Percentiles rank a stretch among this genome's conserved stretches.
phyloP scores from a whole-genome alignment of 352 stramenopile genomes.

The Globisporangium okanoganense region DNA sequence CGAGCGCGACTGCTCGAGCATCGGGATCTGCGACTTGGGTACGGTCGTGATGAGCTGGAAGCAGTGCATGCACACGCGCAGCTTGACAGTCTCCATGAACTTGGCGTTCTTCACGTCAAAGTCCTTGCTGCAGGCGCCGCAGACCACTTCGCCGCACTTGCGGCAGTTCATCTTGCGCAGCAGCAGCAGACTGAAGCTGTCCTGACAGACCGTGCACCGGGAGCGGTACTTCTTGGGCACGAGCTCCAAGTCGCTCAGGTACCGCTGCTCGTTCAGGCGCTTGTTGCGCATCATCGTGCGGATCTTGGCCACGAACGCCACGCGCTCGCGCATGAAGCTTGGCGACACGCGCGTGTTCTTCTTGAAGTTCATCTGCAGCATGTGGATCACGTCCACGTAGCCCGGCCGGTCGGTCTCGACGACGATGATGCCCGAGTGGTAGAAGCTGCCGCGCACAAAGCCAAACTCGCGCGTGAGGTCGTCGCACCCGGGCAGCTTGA shows the following conservation, averaged over 20 bases:
- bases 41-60: slow-evolving; percentile 77
- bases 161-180: slow-evolving; percentile 83
- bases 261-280: slow-evolving; percentile 76
- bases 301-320: slow-evolving; percentile 51
- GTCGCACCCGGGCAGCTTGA: slow-evolving; percentile 75
- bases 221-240: slow-evolving; percentile 78
- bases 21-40: slow-evolving; percentile 38
- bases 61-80: slow-evolving; percentile 85
- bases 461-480: slow-evolving; percentile 74
- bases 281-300: slow-evolving; percentile 64
- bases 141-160: slow-evolving; percentile 87
- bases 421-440: slow-evolving; percentile 84
- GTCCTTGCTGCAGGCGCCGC: slow-evolving; percentile 80
- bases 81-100: slow-evolving; percentile 60
- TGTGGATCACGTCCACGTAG: slow-evolving; percentile 80
- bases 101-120: slow-evolving; percentile 66
- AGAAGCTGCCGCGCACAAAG: slow-evolving; percentile 71
- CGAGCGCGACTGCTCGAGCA: slow-evolving; percentile 46
- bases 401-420: slow-evolving; percentile 67
- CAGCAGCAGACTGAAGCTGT: slow-evolving; percentile 81
- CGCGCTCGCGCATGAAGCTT: slow-evolving; percentile 34
- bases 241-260: slow-evolving; percentile 76
- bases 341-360: slow-evolving; percentile 47
- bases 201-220: slow-evolving; percentile 70
- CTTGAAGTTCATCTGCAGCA: slow-evolving; percentile 83